Evolutionary conservation across 116 monocot species (phyloP), one percentile per base, ranked within the genome.

Genomic region (Trichopus zeylanicus): DNA sequence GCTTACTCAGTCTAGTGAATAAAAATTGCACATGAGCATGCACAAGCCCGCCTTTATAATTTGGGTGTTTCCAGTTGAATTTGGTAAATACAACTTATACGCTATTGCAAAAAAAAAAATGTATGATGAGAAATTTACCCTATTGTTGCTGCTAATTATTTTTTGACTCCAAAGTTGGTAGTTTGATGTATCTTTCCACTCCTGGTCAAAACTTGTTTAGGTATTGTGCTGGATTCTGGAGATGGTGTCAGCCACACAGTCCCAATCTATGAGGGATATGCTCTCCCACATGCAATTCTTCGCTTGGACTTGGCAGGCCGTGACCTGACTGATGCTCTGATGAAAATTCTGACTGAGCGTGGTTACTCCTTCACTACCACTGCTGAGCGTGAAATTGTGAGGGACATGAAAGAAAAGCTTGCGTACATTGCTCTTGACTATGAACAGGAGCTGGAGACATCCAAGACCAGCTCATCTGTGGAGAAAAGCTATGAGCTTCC

Each of bases 351-450:
- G 29, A 72, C 72, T 1, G 72, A 72, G 58, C 64, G 72, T 52
- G 72, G 72, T 12, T 72, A 72, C 51, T 72, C 72, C 26, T 72
- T 72, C 65, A 72, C 72, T 35, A 72, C 72, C 48, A 72, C 72
- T 11, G 72, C 72, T 6, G 72, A 72, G 72, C 64, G 72, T 56
- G 72, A 72, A 72, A 72, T 72, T 39, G 64, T 72, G 2, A 37
- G 72, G 11, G 72, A 72, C 29, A 65, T 72, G 42, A 72, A 72
- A 35, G 72, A 72, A 64, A 72, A 72, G 51, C 35, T 72, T 19
- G 56, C 72, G 7, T 72, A 72, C 58, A 72, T 72, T 58, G 72
- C 72, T 28, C 72, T 65, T 22, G 72, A 72, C 38, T 72, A 59
- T 39, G 72, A 72, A 35, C 49, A 65, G 51, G 72, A 72, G 51